These are phyloP conservation scores for Lantana camara DNA, from an alignment of 257 asterid species.

Conservation along the genomic window DNA sequence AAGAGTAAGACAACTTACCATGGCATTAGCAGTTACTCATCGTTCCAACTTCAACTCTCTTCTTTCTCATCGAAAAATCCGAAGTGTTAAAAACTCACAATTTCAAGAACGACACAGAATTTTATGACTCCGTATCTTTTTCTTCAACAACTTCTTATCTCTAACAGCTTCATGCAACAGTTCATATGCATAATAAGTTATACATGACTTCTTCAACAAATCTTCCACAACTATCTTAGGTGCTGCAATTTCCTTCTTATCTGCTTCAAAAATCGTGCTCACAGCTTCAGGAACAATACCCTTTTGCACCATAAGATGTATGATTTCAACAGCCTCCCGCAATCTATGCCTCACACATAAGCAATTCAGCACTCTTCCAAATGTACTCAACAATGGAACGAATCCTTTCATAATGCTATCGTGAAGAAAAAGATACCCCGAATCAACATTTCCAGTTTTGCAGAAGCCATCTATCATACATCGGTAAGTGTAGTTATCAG, in stretches of 20 bases:
- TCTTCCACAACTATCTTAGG: slow-evolving; percentile 89
- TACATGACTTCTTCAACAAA: slow-evolving; percentile 69
- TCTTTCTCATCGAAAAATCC: slow-evolving; percentile 14
- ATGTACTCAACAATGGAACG: slow-evolving; percentile 57
- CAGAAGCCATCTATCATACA: slow-evolving; percentile 88
- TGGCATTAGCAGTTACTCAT: slow-evolving; percentile 24
- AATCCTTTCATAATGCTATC: slow-evolving; percentile 53
- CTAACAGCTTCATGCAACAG: slow-evolving; percentile 75
- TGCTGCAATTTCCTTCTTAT: slow-evolving; percentile 73
- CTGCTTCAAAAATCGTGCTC: slow-evolving; percentile 67
- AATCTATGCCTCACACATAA: slow-evolving; percentile 64
- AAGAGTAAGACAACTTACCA: slow-evolving; percentile 25
- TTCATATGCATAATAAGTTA: slow-evolving; percentile 73
- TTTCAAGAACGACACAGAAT: slow-evolving; percentile 24
- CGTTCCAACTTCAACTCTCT: slow-evolving; percentile 16
- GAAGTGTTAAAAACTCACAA: slow-evolving; percentile 7
- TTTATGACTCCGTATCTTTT: slow-evolving; percentile 34
- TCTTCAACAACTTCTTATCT: slow-evolving; percentile 61
- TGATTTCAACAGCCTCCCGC: slow-evolving; percentile 63
- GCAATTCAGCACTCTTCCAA: slow-evolving; percentile 83
- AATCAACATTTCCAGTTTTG: slow-evolving; percentile 65
- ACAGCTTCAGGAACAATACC: slow-evolving; percentile 77
- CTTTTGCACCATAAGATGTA: slow-evolving; percentile 73
- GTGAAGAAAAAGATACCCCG: slow-evolving; percentile 57
- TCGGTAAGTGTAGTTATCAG: slow-evolving; percentile 71